Evolutionary conservation across 805 yeast species (phyloP).

Genomic region (Wickerhamomyces subpelliculosus): DNA sequence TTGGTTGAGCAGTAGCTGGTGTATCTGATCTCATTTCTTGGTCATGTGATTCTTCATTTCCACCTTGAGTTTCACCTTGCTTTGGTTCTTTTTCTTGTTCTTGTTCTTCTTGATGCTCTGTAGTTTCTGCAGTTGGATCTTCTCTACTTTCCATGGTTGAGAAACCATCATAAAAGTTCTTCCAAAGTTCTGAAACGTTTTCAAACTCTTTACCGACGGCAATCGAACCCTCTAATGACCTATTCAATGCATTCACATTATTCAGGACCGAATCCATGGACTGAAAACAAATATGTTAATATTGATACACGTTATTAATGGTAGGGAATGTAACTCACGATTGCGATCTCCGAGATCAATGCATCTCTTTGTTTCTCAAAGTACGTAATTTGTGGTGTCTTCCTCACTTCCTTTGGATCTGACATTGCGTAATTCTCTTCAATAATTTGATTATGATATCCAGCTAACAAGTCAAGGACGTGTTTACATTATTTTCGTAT

Average conservation of each 20-base stretch:
- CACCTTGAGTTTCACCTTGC: neutral
- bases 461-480: no score
- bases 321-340: conserved; percentile 21
- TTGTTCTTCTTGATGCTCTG: neutral
- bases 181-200: conserved; percentile 65
- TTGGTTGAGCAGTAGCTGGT: neutral
- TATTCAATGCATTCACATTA: conserved; percentile 57
- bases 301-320: neutral
- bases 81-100: conserved; percentile 1
- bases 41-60: neutral
- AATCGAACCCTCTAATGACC: conserved; percentile 58
- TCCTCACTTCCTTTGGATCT: neutral
- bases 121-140: neutral
- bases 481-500: no score
- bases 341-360: conserved; percentile 49
- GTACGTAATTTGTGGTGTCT: conserved; percentile 20
- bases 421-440: neutral
- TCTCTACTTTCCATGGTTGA: conserved; percentile 20
- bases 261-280: conserved; percentile 60
- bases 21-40: neutral
- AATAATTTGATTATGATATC: no score
- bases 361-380: conserved; percentile 57
- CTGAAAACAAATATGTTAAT: no score
- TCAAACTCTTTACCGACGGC: conserved; percentile 76
- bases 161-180: conserved; percentile 52